These are phyloP conservation scores for Aegilops tauschii DNA, from an alignment of 176 grass and related monocot genomes.

Conservation along the genomic window DNA sequence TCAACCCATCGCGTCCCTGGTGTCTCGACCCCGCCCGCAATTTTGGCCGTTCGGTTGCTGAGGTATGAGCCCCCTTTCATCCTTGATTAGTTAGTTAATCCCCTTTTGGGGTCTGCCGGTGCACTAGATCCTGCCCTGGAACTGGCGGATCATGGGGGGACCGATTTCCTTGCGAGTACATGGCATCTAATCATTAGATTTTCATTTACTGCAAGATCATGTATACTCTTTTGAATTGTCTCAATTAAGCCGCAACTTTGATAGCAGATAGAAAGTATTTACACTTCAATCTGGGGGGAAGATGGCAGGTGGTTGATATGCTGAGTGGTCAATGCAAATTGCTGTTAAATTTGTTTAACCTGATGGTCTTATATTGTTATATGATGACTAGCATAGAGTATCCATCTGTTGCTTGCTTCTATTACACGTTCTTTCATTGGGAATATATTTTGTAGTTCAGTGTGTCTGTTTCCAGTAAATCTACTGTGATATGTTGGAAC, in stretches of 20 bases:
- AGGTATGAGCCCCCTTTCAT: background rate
- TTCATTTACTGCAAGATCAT: background rate
- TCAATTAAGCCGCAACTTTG: background rate
- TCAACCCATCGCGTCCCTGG: background rate
- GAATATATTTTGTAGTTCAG: background rate
- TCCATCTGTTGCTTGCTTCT: background rate
- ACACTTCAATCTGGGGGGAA: background rate
- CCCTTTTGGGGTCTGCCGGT: background rate
- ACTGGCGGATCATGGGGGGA: background rate
- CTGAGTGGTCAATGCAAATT: background rate
- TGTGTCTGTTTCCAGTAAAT: background rate
- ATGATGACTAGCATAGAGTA: background rate
- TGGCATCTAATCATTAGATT: background rate
- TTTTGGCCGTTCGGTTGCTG: background rate
- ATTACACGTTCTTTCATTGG: background rate
- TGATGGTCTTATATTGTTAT: background rate
- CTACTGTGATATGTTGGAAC: background rate
- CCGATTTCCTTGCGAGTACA: background rate
- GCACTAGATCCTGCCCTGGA: background rate
- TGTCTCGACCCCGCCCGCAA: background rate
- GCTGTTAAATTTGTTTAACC: conserved; percentile 2
- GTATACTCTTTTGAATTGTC: background rate
- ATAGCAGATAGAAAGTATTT: background rate
- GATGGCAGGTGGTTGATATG: background rate
- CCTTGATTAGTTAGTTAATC: background rate